phyloP scores from a whole-genome alignment of 2,329 filamentous ascomycete genomes.

The Pseudogymnoascus sp. region DNA sequence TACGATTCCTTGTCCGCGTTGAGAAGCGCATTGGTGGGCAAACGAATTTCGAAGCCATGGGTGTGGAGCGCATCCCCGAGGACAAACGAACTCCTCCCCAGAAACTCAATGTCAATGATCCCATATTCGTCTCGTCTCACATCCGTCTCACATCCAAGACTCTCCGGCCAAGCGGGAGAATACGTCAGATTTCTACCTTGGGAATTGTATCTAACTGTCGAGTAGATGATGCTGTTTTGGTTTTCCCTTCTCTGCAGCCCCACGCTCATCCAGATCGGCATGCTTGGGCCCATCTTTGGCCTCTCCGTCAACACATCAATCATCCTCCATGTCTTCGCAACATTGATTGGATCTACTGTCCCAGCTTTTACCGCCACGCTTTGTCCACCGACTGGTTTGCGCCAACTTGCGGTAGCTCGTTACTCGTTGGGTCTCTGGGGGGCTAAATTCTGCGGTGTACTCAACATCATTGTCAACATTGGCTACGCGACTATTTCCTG shows the following conservation, averaged over 20 bases:
- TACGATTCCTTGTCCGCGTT: slow-evolving; percentile 1
- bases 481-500: slow-evolving; percentile 54
- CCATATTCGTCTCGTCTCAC: not conserved
- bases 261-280: slow-evolving; percentile 17
- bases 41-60: slow-evolving; percentile 8
- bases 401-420: slow-evolving; percentile 23
- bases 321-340: slow-evolving; percentile 21
- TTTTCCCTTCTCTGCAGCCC: slow-evolving; percentile 14
- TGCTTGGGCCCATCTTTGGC: slow-evolving; percentile 23
- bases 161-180: not conserved
- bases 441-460: slow-evolving; percentile 22
- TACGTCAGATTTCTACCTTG: not conserved
- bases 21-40: slow-evolving; percentile 7
- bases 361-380: slow-evolving; percentile 17
- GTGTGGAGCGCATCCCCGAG: slow-evolving; percentile 9
- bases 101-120: slow-evolving; percentile 9
- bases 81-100: slow-evolving; percentile 8
- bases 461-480: slow-evolving; percentile 29
- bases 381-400: slow-evolving; percentile 18
- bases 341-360: slow-evolving; percentile 18
- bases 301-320: slow-evolving; percentile 21
- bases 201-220: not conserved
- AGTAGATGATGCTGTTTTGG: slow-evolving; percentile 7
- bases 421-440: slow-evolving; percentile 26
- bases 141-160: not conserved